phyloP scores from a whole-genome alignment of 345 rosid species.

The Brassica juncea region DNA sequence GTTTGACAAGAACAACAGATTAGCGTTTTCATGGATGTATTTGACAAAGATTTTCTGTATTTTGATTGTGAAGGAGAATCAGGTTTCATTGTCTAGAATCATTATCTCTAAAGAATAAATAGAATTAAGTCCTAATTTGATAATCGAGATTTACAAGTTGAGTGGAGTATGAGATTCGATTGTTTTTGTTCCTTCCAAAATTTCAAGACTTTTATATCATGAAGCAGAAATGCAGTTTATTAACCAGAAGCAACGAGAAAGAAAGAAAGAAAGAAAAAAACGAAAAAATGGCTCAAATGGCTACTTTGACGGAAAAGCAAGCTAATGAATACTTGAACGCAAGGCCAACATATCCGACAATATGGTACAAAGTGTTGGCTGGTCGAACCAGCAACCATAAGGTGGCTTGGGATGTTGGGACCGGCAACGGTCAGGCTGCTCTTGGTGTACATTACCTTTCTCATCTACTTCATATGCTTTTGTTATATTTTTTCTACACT shows the following conservation, averaged over 20 bases:
- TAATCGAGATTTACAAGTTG: background rate
- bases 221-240: background rate
- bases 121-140: background rate
- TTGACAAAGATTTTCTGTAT: background rate
- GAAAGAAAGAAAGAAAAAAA: background rate
- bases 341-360: conserved; percentile 35
- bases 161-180: conserved; percentile 8
- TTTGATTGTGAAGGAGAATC: background rate
- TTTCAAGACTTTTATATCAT: background rate
- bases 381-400: conserved; percentile 18
- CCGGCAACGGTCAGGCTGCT: conserved; percentile 43
- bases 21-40: background rate
- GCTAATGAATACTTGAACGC: conserved; percentile 32
- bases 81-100: conserved; percentile 8
- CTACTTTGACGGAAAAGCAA: conserved; percentile 20
- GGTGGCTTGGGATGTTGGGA: conserved; percentile 40
- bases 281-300: conserved; percentile 32
- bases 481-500: background rate
- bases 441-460: conserved; percentile 26
- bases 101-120: conserved; percentile 23
- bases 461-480: background rate
- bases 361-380: conserved; percentile 32
- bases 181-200: background rate
- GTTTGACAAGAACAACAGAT: background rate
- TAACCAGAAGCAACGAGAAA: background rate